Base-by-base conservation (phyloP, 1,284 basidiomycete species). In the Moniliophthora roreri region DNA sequence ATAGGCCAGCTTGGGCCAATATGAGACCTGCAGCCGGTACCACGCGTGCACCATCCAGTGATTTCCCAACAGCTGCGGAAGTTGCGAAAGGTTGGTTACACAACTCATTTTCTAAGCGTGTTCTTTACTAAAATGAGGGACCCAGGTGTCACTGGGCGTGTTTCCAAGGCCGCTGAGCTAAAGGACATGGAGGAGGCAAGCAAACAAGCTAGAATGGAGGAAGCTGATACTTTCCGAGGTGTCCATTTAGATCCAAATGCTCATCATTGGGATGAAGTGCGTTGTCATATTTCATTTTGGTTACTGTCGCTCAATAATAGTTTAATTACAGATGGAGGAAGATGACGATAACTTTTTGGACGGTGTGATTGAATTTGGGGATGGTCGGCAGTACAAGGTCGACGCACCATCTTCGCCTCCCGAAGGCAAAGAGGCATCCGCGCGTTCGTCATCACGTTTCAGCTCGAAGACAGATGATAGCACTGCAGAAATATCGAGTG, bases 201-300 rank as follows among this genome's bases (percentile, higher is more conserved):
- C 61, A 85, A 85, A 65, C 83, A 85, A 64, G 80, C 82, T 10
- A 73, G 85, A 21, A 72, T 78, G 56, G 85, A 87, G 61, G 84
- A 91, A 61, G 89, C 87, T n/a, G 94, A 96, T 69, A 89, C 92
- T 1, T 98, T 98, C 69, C 82, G 93, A 40, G 93, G 93, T 0
- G 86, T 93, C 1, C 94, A 96, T 70, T 73, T 97, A 44, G 87
- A 95, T 72, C 91, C 93, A 42, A 94, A 95, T 64, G 85, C 90
- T 4, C 91, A 94, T 66, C 93, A 96, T 66, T 98, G 95, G 95
- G 95, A 97, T 63, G 93, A 95, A 79, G 93, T 96, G 55, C 62
- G 89, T 78, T 44, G 39, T 37, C 51, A 6, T 50, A 28, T 45
- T 44, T 49, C 52, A 35, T 32, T 52, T 18, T 40, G n/a, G 23